Evolutionary conservation across 2,329 filamentous ascomycete species (phyloP), one percentile per base, ranked within the genome.

Genomic region (Madurella fahalii): DNA sequence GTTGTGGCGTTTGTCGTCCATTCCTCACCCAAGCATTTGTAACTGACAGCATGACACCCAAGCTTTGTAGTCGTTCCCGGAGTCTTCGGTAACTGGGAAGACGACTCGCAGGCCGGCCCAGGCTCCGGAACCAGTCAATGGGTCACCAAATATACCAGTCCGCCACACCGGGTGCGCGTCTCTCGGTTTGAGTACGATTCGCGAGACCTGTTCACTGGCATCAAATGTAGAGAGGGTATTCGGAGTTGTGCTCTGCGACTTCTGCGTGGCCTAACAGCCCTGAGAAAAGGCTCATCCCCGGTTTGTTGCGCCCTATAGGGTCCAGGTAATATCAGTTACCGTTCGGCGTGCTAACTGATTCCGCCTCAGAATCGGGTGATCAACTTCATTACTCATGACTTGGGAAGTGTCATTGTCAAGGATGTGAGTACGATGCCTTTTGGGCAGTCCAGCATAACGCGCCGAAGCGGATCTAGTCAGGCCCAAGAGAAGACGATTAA

Each of bases 371-470:
- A 42, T 3, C 52, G 52, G 17, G 25, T 45, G 5, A 54, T 54
- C 25, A 15, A 31, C 15, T 44, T 54, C 31, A 32, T 54, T 32
- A 40, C 45, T 16, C 46, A 32, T 31, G 52, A 50, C 20, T 30
- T 54, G 8, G 52, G 52, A n/a, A 40, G 52, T 42, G 30, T 54
- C 30, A 25, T 54, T 5, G 45, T 54, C 30, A 54, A 54, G 32
- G 52, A 54, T 37, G 52, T 47, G 37, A 30, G 45, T 47, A 34
- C 45, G 25, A 7, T 25, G 7, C 25, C 11, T 13, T 15, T 45
- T 20, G 18, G 12, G n/a, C 11, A 5, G 12, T 12, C 18, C 5
- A 5, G 13, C 41, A 15, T 44, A 7, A 16, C 12, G 5, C 5
- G 41, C 20, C 41, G 12, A 44, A 17, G 15, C 2, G 5, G n/a